phyloP scores from a whole-genome alignment of 805 yeast species.

The Candida sphagnicola region DNA sequence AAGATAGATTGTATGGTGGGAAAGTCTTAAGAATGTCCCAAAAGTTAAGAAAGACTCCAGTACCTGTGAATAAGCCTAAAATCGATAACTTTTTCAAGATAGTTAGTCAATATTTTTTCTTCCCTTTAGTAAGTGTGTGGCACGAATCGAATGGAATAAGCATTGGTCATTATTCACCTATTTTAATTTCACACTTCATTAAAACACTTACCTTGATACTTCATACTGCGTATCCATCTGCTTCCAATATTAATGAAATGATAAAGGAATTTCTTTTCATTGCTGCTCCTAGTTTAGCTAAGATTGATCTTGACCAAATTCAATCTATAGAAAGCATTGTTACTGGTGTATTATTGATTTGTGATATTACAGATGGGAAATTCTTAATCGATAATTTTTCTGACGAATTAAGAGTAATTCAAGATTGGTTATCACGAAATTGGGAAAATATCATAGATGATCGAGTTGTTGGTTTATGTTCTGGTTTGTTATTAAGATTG shows the following conservation, averaged over 20 bases:
- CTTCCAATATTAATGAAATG: constrained; percentile 52
- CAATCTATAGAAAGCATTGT: constrained; percentile 35
- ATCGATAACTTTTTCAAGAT: constrained; percentile 38
- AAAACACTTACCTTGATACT: constrained; percentile 55
- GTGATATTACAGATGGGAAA: constrained; percentile 30
- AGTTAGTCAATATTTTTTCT: constrained; percentile 44
- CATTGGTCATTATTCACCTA: constrained; percentile 51
- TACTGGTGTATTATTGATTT: constrained; percentile 32
- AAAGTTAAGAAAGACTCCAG: constrained; percentile 17
- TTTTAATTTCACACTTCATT: constrained; percentile 55
- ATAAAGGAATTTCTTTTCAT: constrained; percentile 46
- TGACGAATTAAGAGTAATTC: constrained; percentile 16
- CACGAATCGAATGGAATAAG: constrained; percentile 42
- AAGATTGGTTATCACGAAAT: constrained; percentile 21
- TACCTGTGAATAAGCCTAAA: constrained; percentile 12
- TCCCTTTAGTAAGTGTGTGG: constrained; percentile 55
- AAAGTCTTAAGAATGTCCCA: constrained; percentile 41
- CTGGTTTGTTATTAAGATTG: constrained; percentile 34
- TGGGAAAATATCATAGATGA: constrained; percentile 38
- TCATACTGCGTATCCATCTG: constrained; percentile 55
- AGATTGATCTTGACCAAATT: constrained; percentile 21
- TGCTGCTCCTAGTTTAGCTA: constrained; percentile 17
- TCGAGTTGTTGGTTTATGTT: constrained; percentile 33
- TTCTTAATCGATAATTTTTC: constrained; percentile 18
- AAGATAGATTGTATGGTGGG: constrained; percentile 34